A percentile compares a stretch with the other conserved stretches of the same genome.
These are phyloP conservation scores for Acanthochlamys bracteata DNA, from an alignment of 106 monocot genomes.

Conservation along the genomic window DNA sequence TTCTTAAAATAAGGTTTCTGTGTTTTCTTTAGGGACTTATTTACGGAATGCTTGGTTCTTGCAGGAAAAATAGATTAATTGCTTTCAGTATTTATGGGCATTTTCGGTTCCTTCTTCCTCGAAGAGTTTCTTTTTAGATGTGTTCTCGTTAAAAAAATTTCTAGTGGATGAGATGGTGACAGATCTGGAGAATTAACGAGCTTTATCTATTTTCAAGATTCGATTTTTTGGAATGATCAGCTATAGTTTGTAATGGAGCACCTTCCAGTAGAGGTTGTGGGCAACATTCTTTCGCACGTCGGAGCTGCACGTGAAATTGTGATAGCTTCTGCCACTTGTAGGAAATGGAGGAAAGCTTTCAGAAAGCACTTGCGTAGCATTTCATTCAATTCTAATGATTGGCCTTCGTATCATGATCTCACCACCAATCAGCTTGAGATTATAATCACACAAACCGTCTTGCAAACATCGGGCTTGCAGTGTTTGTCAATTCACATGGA, in stretches of 20 bases:
- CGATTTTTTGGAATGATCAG: too few relatives aligned
- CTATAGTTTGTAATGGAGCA: conserved; percentile 43
- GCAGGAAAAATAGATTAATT: too few relatives aligned
- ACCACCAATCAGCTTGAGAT: conserved; percentile 70
- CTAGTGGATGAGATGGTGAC: neutral
- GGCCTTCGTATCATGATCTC: conserved; percentile 54
- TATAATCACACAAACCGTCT: conserved; percentile 90
- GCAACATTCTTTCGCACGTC: conserved; percentile 88
- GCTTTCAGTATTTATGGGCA: too few relatives aligned
- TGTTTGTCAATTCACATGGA: conserved; percentile 80
- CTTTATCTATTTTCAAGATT: neutral
- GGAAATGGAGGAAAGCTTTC: conserved; percentile 81
- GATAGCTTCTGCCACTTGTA: conserved; percentile 79
- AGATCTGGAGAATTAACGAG: neutral
- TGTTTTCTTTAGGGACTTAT: too few relatives aligned
- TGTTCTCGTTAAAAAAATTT: too few relatives aligned
- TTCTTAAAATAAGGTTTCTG: too few relatives aligned
- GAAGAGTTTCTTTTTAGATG: too few relatives aligned
- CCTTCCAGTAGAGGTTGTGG: conserved; percentile 90
- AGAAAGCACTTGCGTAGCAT: conserved; percentile 71
- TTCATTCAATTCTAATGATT: conserved; percentile 64
- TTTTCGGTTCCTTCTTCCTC: too few relatives aligned
- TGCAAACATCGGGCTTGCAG: conserved; percentile 75
- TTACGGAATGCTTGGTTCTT: too few relatives aligned
- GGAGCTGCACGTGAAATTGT: conserved; percentile 65